phyloP scores from a whole-genome alignment of 108 stramenopile genomes.

The Stephanodiscus triporus region DNA sequence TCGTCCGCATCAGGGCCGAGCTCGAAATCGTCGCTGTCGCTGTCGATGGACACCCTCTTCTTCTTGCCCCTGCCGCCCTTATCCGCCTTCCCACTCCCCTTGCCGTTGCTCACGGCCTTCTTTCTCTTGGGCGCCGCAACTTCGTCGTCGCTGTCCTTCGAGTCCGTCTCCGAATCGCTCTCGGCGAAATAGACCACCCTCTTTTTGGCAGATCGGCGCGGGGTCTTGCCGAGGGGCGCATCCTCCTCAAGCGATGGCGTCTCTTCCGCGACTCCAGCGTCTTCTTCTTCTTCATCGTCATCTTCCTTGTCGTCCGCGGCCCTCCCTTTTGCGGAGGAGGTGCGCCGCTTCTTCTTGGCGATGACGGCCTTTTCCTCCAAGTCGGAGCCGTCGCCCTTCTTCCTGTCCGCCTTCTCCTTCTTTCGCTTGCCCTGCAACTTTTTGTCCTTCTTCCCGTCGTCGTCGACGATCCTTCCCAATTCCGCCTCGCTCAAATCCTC shows the following conservation, averaged over 20 bases:
- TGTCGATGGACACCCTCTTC: constrained; percentile 7
- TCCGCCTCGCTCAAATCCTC: constrained; percentile 19
- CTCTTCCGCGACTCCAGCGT: background rate
- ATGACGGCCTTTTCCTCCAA: background rate
- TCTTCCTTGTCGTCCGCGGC: background rate
- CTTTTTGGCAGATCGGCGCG: constrained; percentile 19
- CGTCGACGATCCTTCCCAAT: constrained; percentile 4
- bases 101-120: background rate
- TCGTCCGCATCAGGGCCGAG: constrained; percentile 21
- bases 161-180: constrained; percentile 20
- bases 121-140: background rate
- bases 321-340: background rate
- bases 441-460: background rate
- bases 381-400: background rate
- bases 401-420: background rate
- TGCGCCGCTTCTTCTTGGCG: constrained; percentile 16
- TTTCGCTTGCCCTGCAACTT: constrained; percentile 5
- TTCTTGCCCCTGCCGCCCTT: constrained; percentile 13
- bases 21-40: constrained; percentile 23
- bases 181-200: constrained; percentile 17
- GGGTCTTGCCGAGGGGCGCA: background rate
- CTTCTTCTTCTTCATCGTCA: background rate
- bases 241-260: constrained; percentile 7
- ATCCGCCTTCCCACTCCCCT: background rate
- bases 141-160: constrained; percentile 12